Evolutionary conservation across 495 filamentous ascomycete species (phyloP).

Genomic region (Penicillium desertorum): DNA sequence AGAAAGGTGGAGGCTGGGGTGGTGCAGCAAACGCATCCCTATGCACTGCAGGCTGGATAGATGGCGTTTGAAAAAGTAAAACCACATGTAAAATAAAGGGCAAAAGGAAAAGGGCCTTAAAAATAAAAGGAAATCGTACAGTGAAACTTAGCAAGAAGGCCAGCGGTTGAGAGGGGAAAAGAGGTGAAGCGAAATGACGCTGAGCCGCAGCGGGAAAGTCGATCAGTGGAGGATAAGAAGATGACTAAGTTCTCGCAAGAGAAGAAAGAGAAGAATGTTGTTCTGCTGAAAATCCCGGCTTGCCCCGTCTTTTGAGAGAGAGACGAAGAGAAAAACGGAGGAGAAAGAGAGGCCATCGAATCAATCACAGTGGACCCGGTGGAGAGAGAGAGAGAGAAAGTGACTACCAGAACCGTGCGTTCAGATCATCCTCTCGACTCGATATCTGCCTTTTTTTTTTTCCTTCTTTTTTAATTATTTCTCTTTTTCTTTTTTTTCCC

Average conservation of each 20-base stretch:
- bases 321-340: slow-evolving; percentile 10
- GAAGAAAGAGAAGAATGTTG: slow-evolving; percentile 27
- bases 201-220: slow-evolving; percentile 29
- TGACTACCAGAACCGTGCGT: slow-evolving; percentile 11
- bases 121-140: slow-evolving; percentile 13
- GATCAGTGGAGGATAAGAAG: slow-evolving; percentile 23
- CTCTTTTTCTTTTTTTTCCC: background rate
- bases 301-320: slow-evolving; percentile 24
- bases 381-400: slow-evolving; percentile 8
- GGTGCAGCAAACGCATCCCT: slow-evolving; percentile 37
- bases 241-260: slow-evolving; percentile 22
- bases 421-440: slow-evolving; percentile 14
- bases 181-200: slow-evolving; percentile 21
- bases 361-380: slow-evolving; percentile 20
- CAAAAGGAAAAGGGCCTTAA: slow-evolving; percentile 9
- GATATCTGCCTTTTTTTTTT: background rate
- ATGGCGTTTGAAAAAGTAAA: slow-evolving; percentile 30
- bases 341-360: slow-evolving; percentile 22
- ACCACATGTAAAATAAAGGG: slow-evolving; percentile 22
- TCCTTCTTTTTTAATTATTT: background rate
- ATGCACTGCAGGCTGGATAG: slow-evolving; percentile 21
- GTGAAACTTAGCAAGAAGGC: slow-evolving; percentile 2
- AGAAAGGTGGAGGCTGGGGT: slow-evolving; percentile 31
- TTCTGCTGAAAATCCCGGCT: slow-evolving; percentile 37
- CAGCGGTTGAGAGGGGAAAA: slow-evolving; percentile 9